These are phyloP conservation scores for Cyberlindnera amylophila DNA, from an alignment of 805 yeast species.

Conservation along the genomic window DNA sequence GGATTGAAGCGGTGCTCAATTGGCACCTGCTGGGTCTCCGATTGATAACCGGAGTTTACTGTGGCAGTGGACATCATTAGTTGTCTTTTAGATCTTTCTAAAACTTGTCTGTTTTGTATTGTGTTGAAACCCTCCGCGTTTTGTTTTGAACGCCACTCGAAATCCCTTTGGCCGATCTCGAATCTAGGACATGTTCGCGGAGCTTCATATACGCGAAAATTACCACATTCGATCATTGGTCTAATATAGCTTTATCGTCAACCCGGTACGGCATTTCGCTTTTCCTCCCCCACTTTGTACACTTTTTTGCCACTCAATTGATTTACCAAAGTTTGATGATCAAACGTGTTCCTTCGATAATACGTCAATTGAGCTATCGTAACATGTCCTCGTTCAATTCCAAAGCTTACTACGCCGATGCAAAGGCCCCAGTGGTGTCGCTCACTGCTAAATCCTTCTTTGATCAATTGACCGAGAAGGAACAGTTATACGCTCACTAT, in stretches of 20 bases:
- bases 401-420: conserved; percentile 42
- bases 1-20: conserved; percentile 93
- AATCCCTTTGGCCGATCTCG: background rate
- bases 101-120: too few relatives aligned
- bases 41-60: conserved; percentile 63
- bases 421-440: conserved; percentile 66
- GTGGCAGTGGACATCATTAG: conserved; percentile 30
- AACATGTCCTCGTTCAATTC: too few relatives aligned
- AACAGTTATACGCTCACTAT: conserved; percentile 76
- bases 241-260: too few relatives aligned
- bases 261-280: too few relatives aligned
- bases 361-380: too few relatives aligned
- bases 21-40: conserved; percentile 52
- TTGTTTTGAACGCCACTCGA: conserved; percentile 2
- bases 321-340: too few relatives aligned
- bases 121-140: conserved; percentile 1
- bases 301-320: too few relatives aligned
- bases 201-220: background rate
- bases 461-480: conserved; percentile 53
- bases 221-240: background rate
- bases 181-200: background rate
- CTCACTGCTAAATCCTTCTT: conserved; percentile 68
- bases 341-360: too few relatives aligned
- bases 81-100: too few relatives aligned
- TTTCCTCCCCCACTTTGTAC: too few relatives aligned